phyloP scores from a whole-genome alignment of 352 stramenopile genomes.

The Pythium sukuiense region DNA sequence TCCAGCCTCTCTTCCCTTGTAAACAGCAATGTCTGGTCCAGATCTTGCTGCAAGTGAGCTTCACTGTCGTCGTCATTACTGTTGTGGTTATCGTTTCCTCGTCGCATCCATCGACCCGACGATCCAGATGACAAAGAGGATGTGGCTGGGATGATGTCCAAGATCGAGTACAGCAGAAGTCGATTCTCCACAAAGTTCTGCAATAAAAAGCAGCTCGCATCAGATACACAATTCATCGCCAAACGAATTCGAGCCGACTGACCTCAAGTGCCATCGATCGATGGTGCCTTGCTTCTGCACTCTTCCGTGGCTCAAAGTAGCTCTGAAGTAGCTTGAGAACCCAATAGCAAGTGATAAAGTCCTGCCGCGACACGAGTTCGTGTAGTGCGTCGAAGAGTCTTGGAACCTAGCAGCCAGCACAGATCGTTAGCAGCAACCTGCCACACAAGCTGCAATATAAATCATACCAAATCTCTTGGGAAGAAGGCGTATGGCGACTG shows the following conservation, averaged over 20 bases:
- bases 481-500: conserved; percentile 23
- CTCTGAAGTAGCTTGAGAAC: conserved; percentile 63
- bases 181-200: conserved; percentile 52
- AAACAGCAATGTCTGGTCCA: conserved; percentile 27
- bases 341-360: conserved; percentile 70
- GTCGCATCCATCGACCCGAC: conserved; percentile 49
- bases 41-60: conserved; percentile 9
- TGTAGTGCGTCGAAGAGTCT: conserved; percentile 52
- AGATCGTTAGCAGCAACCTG: background rate
- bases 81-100: conserved; percentile 10
- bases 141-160: conserved; percentile 54
- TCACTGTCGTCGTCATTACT: conserved; percentile 14
- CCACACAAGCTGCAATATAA: background rate
- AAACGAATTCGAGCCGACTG: background rate
- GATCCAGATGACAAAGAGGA: conserved; percentile 39
- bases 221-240: background rate
- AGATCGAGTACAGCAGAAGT: conserved; percentile 44
- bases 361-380: conserved; percentile 56
- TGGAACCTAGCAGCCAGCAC: conserved; percentile 7
- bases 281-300: conserved; percentile 32
- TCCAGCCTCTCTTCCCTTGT: conserved; percentile 65
- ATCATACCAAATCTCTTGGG: conserved; percentile 12
- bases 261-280: conserved; percentile 54
- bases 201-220: background rate
- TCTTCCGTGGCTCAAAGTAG: conserved; percentile 48